Base-by-base conservation (phyloP, 345 rosid genomes). In the Turritis glabra region DNA sequence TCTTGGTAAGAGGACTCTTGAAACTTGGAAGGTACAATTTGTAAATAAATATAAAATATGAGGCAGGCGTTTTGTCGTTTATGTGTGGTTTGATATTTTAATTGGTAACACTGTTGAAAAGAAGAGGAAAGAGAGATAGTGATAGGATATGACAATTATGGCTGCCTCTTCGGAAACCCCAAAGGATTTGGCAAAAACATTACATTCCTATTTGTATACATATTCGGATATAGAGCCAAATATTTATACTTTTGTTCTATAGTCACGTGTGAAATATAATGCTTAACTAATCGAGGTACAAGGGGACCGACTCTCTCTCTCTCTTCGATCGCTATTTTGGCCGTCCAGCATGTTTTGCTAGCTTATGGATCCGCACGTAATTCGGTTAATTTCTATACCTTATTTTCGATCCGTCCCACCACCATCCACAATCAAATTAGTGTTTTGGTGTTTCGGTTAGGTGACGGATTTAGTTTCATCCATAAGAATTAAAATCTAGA, bases 81-180 rank as follows among this genome's bases (percentile, higher is more conserved):
- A 47, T 22, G 55, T 70, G 57, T 18, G 63, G 5, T 17, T 52
- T 52, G 18, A 15, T 29, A 8, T 32, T 9, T 48, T 25, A 21
- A 30, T 15, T 54, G 18, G 30, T 9, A 1, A 46, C 18, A 44
- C 27, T 64, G 54, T 41, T 71, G 70, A 46, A 57, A 47, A 46
- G 21, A 55, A 64, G 67, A 64, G 72, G 64, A 38, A 77, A 40
- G 73, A 65, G 47, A 58, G 77, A 71, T 18, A 38, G 40, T 71
- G 80, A 77, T 27, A 23, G 76, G 80, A 44, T 40, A 14, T 64
- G 72, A 56, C 67, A 77, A 56, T 44, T 77, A 65, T 77, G 73
- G 80, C 68, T 65, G 73, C 38, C 80, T 71, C 80, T 77, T 77
- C 57, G 19, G 48, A 58, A 58, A 66, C 48, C 8, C 73, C 64